Evolutionary conservation across 1,139 yeast genomes (phyloP), one percentile per base, ranked within the genome.

Genomic region (Suhomyces bolitotheri): DNA sequence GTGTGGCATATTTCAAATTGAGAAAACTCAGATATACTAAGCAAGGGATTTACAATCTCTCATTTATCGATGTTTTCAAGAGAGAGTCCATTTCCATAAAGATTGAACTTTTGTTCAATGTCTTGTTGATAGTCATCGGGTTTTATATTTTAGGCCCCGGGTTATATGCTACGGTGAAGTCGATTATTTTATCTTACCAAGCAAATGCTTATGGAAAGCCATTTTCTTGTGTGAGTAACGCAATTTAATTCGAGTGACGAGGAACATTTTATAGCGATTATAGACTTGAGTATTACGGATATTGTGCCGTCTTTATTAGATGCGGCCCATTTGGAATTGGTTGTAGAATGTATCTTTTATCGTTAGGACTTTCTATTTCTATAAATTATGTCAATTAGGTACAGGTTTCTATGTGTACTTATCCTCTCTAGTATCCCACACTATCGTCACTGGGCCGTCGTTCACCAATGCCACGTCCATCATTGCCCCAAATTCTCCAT

Each of bases 401-500:
- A n/a, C n/a, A n/a, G n/a, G n/a, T n/a, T n/a, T n/a, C n/a, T n/a
- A n/a, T n/a, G n/a, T n/a, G n/a, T 22, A 22, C n/a, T 22, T 22
- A 7, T 9, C 24, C 27, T 31, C 34, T 22, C 58, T 68, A 1
- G 92, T 81, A 49, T 83, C 90, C 71, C 80, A 78, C 19, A 79
- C 73, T 19, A 84, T 77, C 0, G 94, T 83, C 6, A 82, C 87
- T 0, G 92, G 94, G 4, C 94, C 94, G 47, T 90, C 97, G 52
- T 92, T 92, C 12, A 82, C 79, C 38, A 90, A 60, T 2, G 75
- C 73, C 11, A 92, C 96, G 45, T 87, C 95, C 98, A 92, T 92
- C 96, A 90, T 86, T 7, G 94, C 97, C 0, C 97, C 98, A 58
- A 92, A 92, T 38, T 78, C 72, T 1, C 98, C 98, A 51, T 88